Percentiles rank a stretch among this genome's conserved stretches.
Conservation (phyloP, 371 early-diverging fungal species). For the Edhazardia aedis region DNA sequence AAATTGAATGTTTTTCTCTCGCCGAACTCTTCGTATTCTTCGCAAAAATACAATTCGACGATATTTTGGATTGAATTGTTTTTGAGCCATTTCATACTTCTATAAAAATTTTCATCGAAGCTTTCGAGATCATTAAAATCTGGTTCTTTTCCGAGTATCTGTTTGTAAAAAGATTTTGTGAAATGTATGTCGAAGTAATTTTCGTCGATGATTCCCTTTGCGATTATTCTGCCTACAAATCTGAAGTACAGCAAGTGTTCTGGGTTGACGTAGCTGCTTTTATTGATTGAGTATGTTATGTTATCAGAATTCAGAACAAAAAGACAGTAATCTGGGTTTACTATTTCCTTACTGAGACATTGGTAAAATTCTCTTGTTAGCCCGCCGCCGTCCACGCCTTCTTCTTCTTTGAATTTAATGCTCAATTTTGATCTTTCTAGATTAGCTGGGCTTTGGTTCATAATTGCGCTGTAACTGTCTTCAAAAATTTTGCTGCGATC, state of each 20-base stretch:
- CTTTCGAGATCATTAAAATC: slow-evolving; percentile 85
- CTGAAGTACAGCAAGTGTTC: slow-evolving; percentile 83
- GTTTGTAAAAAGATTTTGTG: slow-evolving; percentile 85
- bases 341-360: slow-evolving; percentile 76
- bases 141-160: slow-evolving; percentile 64
- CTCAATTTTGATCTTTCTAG: too few species aligned
- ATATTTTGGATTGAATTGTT: slow-evolving; percentile 80
- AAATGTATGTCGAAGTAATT: slow-evolving; percentile 76
- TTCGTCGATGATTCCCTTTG: slow-evolving; percentile 84
- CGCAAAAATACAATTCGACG: slow-evolving; percentile 70
- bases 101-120: slow-evolving; percentile 77
- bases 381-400: slow-evolving; percentile 91
- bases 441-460: too few species aligned
- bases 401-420: slow-evolving; percentile 79
- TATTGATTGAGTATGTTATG: slow-evolving; percentile 81
- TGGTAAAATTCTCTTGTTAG: slow-evolving; percentile 92
- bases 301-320: slow-evolving; percentile 81
- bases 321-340: slow-evolving; percentile 85
- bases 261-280: slow-evolving; percentile 67
- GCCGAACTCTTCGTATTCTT: slow-evolving; percentile 77
- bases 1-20: slow-evolving; percentile 59
- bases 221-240: slow-evolving; percentile 89
- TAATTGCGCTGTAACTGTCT: too few species aligned
- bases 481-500: too few species aligned
- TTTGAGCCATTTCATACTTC: slow-evolving; percentile 80